A percentile compares a stretch with the other conserved stretches of the same genome.
These are phyloP conservation scores for Mortierella hygrophila DNA, from an alignment of 192 early-diverging fungal genomes.

Conservation along the genomic window DNA sequence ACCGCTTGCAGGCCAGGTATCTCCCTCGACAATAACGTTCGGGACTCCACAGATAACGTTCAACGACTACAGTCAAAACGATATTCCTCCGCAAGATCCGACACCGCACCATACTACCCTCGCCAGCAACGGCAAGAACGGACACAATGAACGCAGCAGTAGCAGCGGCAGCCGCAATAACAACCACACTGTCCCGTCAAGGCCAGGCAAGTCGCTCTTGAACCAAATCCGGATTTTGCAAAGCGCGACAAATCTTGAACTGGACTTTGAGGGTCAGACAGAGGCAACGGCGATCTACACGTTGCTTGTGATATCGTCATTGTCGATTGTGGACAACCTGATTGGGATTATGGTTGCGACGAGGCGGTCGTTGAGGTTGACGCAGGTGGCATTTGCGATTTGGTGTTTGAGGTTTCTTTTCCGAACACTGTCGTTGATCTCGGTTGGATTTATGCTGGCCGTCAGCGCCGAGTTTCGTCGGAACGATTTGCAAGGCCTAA, in stretches of 20 bases:
- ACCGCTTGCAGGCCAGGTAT: background rate
- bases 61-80: background rate
- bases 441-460: slow-evolving; percentile 26
- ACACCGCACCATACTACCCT: background rate
- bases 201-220: background rate
- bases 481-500: background rate
- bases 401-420: slow-evolving; percentile 50
- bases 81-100: background rate
- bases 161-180: background rate
- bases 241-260: background rate
- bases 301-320: slow-evolving; percentile 27
- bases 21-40: background rate
- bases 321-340: slow-evolving; percentile 41
- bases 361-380: slow-evolving; percentile 27
- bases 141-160: background rate
- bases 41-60: background rate
- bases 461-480: slow-evolving; percentile 1
- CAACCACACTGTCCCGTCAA: background rate
- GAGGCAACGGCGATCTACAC: slow-evolving; percentile 33
- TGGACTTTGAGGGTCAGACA: slow-evolving; percentile 29
- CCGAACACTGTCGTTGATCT: slow-evolving; percentile 24
- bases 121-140: background rate
- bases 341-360: slow-evolving; percentile 50
- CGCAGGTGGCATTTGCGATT: slow-evolving; percentile 42
- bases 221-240: slow-evolving; percentile 13